Conservation (phyloP, 2,329 filamentous ascomycete genomes). For the Aspergillus jensenii region DNA sequence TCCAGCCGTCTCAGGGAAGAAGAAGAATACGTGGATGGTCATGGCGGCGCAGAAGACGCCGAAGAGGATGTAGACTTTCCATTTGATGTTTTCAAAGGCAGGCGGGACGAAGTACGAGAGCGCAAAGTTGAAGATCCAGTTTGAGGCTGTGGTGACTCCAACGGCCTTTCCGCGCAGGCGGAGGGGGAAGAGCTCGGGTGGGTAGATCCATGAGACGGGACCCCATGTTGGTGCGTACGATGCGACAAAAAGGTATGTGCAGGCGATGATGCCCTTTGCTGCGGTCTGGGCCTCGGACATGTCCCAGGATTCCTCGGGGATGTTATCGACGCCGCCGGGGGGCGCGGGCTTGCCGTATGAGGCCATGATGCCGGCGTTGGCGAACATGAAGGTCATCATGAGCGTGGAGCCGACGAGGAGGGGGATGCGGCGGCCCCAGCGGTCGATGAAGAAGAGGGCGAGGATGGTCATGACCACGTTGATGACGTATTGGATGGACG, state of each 20-base stretch:
- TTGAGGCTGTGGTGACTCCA: conserved; percentile 56
- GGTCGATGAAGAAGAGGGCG: conserved; percentile 72
- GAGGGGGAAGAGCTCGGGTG: conserved; percentile 51
- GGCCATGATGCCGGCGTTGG: conserved; percentile 44
- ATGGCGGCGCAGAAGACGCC: conserved; percentile 66
- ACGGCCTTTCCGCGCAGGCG: conserved; percentile 62
- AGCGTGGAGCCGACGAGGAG: conserved; percentile 65
- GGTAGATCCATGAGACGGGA: conserved; percentile 57
- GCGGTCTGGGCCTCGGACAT: conserved; percentile 37
- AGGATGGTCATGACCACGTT: conserved; percentile 78
- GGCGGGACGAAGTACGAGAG: conserved; percentile 51
- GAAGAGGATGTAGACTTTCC: conserved; percentile 68
- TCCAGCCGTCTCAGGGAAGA: conserved; percentile 67
- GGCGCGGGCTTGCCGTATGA: conserved; percentile 35
- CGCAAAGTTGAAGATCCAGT: conserved; percentile 58
- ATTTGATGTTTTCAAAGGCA: conserved; percentile 51
- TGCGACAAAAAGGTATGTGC: conserved; percentile 63
- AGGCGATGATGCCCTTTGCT: conserved; percentile 66
- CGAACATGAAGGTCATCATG: conserved; percentile 55
- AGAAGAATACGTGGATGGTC: conserved; percentile 64
- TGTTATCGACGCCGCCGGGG: conserved; percentile 38
- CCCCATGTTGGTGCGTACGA: conserved; percentile 65
- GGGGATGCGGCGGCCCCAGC: conserved; percentile 70
- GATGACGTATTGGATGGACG: conserved; percentile 73
- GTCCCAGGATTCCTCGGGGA: conserved; percentile 39